phyloP scores from a whole-genome alignment of 2,329 filamentous ascomycete genomes.

The Nannizzia gypsea region DNA sequence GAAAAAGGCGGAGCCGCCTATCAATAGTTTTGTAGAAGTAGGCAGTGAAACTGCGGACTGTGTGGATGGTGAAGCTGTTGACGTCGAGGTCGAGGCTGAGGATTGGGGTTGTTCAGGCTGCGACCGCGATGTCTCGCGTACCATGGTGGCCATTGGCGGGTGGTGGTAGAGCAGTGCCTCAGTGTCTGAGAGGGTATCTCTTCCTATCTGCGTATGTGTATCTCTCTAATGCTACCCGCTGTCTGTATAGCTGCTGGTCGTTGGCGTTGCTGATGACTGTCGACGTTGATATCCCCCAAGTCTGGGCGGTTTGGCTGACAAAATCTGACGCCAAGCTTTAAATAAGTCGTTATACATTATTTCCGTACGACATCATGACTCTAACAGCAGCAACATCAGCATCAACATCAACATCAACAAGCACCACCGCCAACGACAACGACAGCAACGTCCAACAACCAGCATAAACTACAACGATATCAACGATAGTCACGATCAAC shows the following conservation, averaged over 20 bases:
- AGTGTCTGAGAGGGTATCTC: not conserved
- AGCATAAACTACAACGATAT: too few relatives aligned
- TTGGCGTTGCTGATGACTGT: not conserved
- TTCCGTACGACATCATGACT: not conserved
- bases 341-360: not conserved
- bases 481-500: too few relatives aligned
- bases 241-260: not conserved
- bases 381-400: not conserved
- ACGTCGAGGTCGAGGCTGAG: not conserved
- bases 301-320: not conserved
- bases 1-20: constrained; percentile 65
- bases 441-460: too few relatives aligned
- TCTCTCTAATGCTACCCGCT: not conserved
- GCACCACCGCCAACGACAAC: not conserved
- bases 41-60: not conserved
- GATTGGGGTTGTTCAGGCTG: not conserved
- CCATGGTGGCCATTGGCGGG: not conserved
- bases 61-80: constrained; percentile 5
- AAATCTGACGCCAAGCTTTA: not conserved
- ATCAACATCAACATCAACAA: not conserved
- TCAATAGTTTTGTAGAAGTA: constrained; percentile 43
- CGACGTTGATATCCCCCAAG: not conserved
- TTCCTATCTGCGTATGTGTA: not conserved
- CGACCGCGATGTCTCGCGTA: not conserved
- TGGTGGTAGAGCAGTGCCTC: not conserved